These are phyloP conservation scores for Akanthomyces lecanii DNA, from an alignment of 2,329 filamentous ascomycete genomes.

Conservation along the genomic window DNA sequence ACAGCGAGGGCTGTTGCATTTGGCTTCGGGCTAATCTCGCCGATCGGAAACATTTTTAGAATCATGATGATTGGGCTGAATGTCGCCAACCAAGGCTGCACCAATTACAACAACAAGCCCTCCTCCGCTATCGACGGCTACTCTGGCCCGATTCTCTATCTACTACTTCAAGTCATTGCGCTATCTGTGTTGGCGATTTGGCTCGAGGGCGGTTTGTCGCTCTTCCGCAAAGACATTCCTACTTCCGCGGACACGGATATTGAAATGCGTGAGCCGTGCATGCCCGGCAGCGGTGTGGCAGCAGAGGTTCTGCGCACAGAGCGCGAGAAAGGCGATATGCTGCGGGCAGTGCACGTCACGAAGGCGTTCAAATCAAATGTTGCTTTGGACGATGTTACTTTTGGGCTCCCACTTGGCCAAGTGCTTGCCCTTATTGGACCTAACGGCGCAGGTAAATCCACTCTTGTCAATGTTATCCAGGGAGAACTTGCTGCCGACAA, in stretches of 20 bases:
- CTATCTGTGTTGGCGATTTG: constrained; percentile 68
- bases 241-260: not conserved
- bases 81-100: constrained; percentile 70
- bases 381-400: constrained; percentile 76
- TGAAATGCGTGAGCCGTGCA: constrained; percentile 8
- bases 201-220: constrained; percentile 61
- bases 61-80: constrained; percentile 72
- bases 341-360: constrained; percentile 68
- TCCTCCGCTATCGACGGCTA: constrained; percentile 65
- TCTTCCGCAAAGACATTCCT: not conserved
- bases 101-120: constrained; percentile 58
- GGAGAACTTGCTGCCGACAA: constrained; percentile 67
- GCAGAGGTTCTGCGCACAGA: constrained; percentile 45
- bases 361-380: constrained; percentile 69
- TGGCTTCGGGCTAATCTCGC: constrained; percentile 21
- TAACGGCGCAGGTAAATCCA: constrained; percentile 83
- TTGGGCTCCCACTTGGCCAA: constrained; percentile 68
- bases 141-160: constrained; percentile 75
- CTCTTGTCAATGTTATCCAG: constrained; percentile 76
- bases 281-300: constrained; percentile 2
- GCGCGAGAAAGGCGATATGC: constrained; percentile 52
- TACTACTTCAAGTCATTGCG: constrained; percentile 65
- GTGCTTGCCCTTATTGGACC: constrained; percentile 80
- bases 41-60: constrained; percentile 52
- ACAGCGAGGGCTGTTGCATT: constrained; percentile 19